Percentiles rank a stretch among this genome's conserved stretches.
These are phyloP conservation scores for Truncatella angustata DNA, from an alignment of 2,329 filamentous ascomycete species.

Conservation along the genomic window DNA sequence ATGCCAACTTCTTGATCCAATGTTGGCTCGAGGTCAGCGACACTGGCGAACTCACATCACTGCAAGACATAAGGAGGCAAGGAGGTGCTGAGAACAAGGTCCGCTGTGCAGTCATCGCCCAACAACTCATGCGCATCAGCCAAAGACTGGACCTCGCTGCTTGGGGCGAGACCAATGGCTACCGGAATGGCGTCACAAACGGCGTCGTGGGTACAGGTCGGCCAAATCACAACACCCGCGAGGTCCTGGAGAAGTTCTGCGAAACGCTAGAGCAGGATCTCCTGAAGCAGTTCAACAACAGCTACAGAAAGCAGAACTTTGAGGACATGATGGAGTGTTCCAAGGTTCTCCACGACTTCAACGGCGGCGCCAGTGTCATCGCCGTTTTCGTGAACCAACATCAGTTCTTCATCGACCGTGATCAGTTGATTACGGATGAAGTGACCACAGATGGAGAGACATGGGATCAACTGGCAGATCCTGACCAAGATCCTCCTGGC, in stretches of 20 bases:
- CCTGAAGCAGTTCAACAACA: slow-evolving; percentile 94
- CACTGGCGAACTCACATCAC: slow-evolving; percentile 77
- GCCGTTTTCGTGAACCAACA: slow-evolving; percentile 97
- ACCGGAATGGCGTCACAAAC: slow-evolving; percentile 48
- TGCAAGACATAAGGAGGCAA: slow-evolving; percentile 84
- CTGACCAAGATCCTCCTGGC: slow-evolving; percentile 85
- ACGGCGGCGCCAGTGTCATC: slow-evolving; percentile 91
- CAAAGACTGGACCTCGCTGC: slow-evolving; percentile 80
- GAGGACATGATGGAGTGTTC: slow-evolving; percentile 98
- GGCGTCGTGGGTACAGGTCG: slow-evolving; percentile 40
- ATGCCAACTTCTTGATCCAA: slow-evolving; percentile 92
- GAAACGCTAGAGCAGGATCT: slow-evolving; percentile 95
- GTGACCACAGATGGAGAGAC: slow-evolving; percentile 71
- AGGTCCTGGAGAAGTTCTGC: slow-evolving; percentile 94
- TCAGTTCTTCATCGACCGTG: slow-evolving; percentile 97
- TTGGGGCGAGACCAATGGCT: slow-evolving; percentile 63
- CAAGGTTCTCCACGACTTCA: slow-evolving; percentile 91
- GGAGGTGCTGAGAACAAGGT: slow-evolving; percentile 90
- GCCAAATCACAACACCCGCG: slow-evolving; percentile 67
- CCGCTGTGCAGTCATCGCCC: slow-evolving; percentile 87
- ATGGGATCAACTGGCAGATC: slow-evolving; percentile 92
- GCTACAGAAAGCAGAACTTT: slow-evolving; percentile 91
- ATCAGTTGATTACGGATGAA: slow-evolving; percentile 87
- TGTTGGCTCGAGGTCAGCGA: slow-evolving; percentile 97
- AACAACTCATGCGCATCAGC: slow-evolving; percentile 91